A percentile compares a stretch with the other conserved stretches of the same genome.
phyloP scores from a whole-genome alignment of 2,329 filamentous ascomycete species.

The Dactylellina drechsleri region DNA sequence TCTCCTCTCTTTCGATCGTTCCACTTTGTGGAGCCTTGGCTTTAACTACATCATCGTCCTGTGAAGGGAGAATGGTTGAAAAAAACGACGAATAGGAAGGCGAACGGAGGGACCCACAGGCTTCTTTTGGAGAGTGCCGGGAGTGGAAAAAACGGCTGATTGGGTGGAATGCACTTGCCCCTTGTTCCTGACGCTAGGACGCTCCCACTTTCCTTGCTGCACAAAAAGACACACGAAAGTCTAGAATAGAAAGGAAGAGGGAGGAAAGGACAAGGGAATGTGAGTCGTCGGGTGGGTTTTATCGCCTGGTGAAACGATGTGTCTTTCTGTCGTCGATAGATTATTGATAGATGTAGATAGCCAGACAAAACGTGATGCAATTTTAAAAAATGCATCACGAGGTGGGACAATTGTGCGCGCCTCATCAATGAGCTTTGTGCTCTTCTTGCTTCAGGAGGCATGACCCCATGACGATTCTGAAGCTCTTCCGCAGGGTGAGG shows the following conservation, averaged over 20 bases:
- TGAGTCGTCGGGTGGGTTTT: constrained; percentile 10
- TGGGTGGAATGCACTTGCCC: constrained; percentile 39
- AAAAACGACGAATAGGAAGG: constrained; percentile 44
- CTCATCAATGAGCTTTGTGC: constrained; percentile 3
- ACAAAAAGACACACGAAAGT: constrained; percentile 36
- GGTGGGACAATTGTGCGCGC: constrained; percentile 38
- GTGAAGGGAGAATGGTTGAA: constrained; percentile 1
- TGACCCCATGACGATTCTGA: constrained; percentile 48
- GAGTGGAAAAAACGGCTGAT: constrained; percentile 43
- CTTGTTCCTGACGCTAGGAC: constrained; percentile 54
- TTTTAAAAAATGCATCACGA: constrained; percentile 38
- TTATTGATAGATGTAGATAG: too few relatives aligned
- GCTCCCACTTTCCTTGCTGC: constrained; percentile 9
- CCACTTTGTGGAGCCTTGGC: constrained; percentile 5
- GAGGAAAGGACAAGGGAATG: constrained; percentile 6
- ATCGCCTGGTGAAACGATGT: constrained; percentile 46
- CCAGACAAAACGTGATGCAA: not conserved
- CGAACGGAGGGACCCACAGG: constrained; percentile 24
- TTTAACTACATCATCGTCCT: not conserved
- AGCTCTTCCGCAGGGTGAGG: constrained; percentile 28
- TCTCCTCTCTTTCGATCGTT: constrained; percentile 7
- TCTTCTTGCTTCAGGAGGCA: not conserved
- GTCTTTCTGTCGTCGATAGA: not conserved
- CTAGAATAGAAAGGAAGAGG: constrained; percentile 2
- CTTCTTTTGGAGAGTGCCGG: constrained; percentile 45